Evolutionary conservation across 768 basidiomycete genomes (phyloP), one percentile per base, ranked within the genome.

Genomic region (Infundibulicybe gibba): DNA sequence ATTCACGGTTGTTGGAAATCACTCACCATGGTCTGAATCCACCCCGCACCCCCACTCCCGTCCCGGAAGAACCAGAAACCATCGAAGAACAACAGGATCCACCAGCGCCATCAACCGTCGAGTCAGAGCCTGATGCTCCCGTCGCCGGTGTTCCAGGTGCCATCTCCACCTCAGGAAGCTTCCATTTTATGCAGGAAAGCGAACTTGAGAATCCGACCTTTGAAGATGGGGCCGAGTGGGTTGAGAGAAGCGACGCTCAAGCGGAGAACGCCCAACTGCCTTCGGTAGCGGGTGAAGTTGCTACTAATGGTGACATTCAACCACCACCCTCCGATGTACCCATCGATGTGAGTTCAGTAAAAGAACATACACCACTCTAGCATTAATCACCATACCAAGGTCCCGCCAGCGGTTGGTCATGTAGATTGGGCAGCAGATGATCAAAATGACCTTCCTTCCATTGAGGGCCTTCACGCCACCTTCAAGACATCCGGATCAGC

Each of bases 381-480:
- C 12, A 8, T 15, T 34, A 40, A 10, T 44, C 13, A 1, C 21
- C 5, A 33, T 34, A 33, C 37, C 49, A 59, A 54, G 47, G 47
- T 43, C 54, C 47, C 42, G 41, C 51, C 46, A 51, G 60, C 54
- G 57, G 58, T 55, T 41, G 64, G 57, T n/a, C 66, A 79, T 20
- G 73, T 92, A 47, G 85, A 92, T 62, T 92, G 90, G 90, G 87
- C 90, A 13, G 82, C 80, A 35, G 87, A 90, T 47, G 86, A 89
- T n/a, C 85, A 85, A 51, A 79, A 73, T 14, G 87, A 78, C 5
- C 77, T 92, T 13, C 90, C 90, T n/a, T 72, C 87, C 1, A 85
- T 93, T 43, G 81, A 81, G 5, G 77, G 77, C 41, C 72, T 91
- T 20, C 88, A 91, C 48, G 85, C 85, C 39, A 80, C 79, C 53